Evolutionary conservation across 2,329 filamentous ascomycete genomes (phyloP).

Genomic region (Fusarium nurragi): DNA sequence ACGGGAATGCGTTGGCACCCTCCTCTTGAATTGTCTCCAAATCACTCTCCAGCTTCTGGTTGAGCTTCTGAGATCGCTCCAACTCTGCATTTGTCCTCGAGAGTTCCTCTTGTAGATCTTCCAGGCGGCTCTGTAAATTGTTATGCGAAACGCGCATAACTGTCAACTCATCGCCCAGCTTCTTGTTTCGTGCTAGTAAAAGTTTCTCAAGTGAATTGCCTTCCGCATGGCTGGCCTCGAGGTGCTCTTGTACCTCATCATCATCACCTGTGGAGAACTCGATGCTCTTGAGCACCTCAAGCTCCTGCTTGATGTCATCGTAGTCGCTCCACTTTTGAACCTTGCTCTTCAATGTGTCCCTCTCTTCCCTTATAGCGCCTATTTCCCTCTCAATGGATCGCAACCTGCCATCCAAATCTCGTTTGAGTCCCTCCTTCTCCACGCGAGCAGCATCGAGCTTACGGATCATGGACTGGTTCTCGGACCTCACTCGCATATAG

Average conservation of each 20-base stretch:
- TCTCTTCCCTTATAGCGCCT: slow-evolving; percentile 78
- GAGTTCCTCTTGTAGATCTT: slow-evolving; percentile 83
- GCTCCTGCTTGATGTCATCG: slow-evolving; percentile 93
- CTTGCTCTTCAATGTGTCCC: slow-evolving; percentile 80
- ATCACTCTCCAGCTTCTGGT: slow-evolving; percentile 90
- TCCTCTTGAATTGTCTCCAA: slow-evolving; percentile 88
- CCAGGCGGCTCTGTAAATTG: slow-evolving; percentile 83
- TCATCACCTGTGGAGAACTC: slow-evolving; percentile 94
- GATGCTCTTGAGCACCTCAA: slow-evolving; percentile 97
- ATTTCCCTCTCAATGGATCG: slow-evolving; percentile 84
- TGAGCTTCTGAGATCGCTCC: slow-evolving; percentile 83
- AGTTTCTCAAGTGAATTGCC: slow-evolving; percentile 91
- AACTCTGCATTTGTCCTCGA: slow-evolving; percentile 85
- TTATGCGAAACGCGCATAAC: slow-evolving; percentile 93
- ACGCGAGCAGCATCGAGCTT: slow-evolving; percentile 86
- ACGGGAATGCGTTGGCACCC: slow-evolving; percentile 83
- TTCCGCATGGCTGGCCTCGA: slow-evolving; percentile 55
- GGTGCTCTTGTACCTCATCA: slow-evolving; percentile 65
- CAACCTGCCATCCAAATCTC: slow-evolving; percentile 77
- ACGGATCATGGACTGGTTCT: slow-evolving; percentile 90
- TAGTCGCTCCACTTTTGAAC: slow-evolving; percentile 93
- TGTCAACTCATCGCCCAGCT: slow-evolving; percentile 91
- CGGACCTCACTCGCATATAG: slow-evolving; percentile 87
- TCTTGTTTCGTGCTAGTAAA: slow-evolving; percentile 92
- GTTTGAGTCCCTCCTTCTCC: slow-evolving; percentile 83